phyloP scores from a whole-genome alignment of 1,284 basidiomycete species.

The Ganoderma resinaceum region DNA sequence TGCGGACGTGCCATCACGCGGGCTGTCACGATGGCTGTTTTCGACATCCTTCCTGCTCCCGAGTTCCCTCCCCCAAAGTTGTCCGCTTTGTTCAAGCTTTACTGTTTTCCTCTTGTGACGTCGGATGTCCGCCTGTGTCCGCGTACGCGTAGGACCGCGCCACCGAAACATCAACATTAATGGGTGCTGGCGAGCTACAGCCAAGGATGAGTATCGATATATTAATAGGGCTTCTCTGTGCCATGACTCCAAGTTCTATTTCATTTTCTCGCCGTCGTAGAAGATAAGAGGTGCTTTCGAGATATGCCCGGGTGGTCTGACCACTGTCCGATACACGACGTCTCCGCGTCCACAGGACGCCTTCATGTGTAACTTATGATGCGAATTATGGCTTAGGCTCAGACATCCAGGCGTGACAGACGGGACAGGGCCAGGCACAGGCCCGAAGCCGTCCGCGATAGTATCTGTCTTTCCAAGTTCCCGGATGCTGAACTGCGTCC shows the following conservation, averaged over 20 bases:
- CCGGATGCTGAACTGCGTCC: background rate
- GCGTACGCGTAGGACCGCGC: background rate
- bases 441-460: background rate
- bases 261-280: background rate
- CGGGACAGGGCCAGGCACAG: slow-evolving; percentile 5
- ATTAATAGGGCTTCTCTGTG: background rate
- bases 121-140: background rate
- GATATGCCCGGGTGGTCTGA: background rate
- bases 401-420: background rate
- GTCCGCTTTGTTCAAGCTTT: background rate
- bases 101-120: background rate
- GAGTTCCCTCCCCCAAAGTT: background rate
- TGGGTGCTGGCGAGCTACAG: background rate
- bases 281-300: background rate
- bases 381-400: background rate
- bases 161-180: background rate
- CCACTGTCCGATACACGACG: background rate
- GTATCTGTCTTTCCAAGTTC: background rate
- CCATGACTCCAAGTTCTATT: background rate
- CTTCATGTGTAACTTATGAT: background rate
- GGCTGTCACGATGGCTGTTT: slow-evolving; percentile 1
- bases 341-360: background rate
- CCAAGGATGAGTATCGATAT: background rate
- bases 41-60: background rate
- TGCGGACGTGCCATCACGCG: background rate